These are phyloP conservation scores for Aspergillus sp. DNA, from an alignment of 2,329 filamentous ascomycete species.

Conservation along the genomic window DNA sequence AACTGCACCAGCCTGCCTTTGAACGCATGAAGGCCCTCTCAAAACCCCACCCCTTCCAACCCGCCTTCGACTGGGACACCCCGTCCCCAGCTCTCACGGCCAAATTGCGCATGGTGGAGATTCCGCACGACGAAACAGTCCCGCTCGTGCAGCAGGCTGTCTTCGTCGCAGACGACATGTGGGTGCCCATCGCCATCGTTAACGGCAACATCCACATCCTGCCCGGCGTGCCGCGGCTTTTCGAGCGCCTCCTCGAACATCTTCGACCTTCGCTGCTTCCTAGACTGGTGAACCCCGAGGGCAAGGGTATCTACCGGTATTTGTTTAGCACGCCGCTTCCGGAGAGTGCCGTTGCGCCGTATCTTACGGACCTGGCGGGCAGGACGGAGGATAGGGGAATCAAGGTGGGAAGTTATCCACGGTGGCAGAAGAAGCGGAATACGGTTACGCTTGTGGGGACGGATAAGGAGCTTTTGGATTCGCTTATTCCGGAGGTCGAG, in stretches of 20 bases:
- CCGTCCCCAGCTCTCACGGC: conserved; percentile 76
- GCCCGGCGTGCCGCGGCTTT: conserved; percentile 83
- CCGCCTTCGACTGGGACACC: conserved; percentile 78
- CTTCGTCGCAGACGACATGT: conserved; percentile 77
- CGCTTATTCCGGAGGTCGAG: conserved; percentile 74
- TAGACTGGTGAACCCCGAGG: conserved; percentile 75
- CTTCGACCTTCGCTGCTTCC: conserved; percentile 70
- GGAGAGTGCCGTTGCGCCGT: conserved; percentile 82
- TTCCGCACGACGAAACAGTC: conserved; percentile 71
- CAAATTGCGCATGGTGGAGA: conserved; percentile 84
- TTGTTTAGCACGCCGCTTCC: conserved; percentile 83
- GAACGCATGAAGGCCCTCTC: conserved; percentile 81
- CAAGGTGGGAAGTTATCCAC: conserved; percentile 93
- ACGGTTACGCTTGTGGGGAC: conserved; percentile 84
- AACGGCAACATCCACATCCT: conserved; percentile 94
- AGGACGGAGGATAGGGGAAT: conserved; percentile 73
- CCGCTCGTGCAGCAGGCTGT: conserved; percentile 70
- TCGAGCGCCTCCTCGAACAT: conserved; percentile 74
- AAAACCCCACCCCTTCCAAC: conserved; percentile 69
- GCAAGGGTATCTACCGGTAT: conserved; percentile 75
- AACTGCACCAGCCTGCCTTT: conserved; percentile 74
- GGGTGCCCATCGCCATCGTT: conserved; percentile 86
- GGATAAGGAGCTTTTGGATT: conserved; percentile 75
- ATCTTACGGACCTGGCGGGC: conserved; percentile 74
- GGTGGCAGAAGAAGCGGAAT: conserved; percentile 84